phyloP scores from a whole-genome alignment of 2,329 filamentous ascomycete genomes.

The Colletotrichum tabaci region DNA sequence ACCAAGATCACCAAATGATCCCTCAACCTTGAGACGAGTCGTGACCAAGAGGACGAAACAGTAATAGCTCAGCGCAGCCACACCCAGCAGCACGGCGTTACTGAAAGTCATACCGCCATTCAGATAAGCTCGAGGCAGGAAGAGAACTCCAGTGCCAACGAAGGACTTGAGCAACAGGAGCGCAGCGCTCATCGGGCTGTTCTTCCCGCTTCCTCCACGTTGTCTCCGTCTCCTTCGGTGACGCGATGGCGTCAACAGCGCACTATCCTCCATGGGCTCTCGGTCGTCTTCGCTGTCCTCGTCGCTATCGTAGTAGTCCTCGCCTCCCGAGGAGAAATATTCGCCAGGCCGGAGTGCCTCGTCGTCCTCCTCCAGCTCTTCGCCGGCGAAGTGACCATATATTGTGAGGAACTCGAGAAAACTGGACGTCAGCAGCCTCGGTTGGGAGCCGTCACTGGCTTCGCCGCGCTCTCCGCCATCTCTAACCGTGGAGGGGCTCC shows the following conservation, averaged over 20 bases:
- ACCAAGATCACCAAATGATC: constrained; percentile 98
- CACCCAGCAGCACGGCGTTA: constrained; percentile 87
- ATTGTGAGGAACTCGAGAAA: constrained; percentile 96
- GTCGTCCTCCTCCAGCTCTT: constrained; percentile 96
- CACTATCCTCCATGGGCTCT: constrained; percentile 90
- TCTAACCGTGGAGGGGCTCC: constrained; percentile 66
- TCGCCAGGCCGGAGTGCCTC: constrained; percentile 89
- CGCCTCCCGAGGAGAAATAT: constrained; percentile 87
- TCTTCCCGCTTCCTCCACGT: constrained; percentile 81
- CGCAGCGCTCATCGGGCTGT: constrained; percentile 83
- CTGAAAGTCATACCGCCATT: constrained; percentile 99
- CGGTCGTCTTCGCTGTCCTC: constrained; percentile 73
- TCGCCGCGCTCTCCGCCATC: constrained; percentile 58
- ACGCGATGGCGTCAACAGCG: constrained; percentile 82
- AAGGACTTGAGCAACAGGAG: constrained; percentile 96
- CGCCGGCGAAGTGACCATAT: constrained; percentile 97
- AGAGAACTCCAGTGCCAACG: constrained; percentile 95
- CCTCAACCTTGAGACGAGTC: constrained; percentile 86
- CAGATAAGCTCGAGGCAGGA: constrained; percentile 91
- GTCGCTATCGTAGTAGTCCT: constrained; percentile 63
- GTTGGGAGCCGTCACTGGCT: constrained; percentile 58
- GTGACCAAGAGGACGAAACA: constrained; percentile 95
- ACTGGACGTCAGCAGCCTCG: constrained; percentile 85
- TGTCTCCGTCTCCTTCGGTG: constrained; percentile 83
- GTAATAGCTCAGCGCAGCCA: constrained; percentile 93